Evolutionary conservation across 148 eudicot species (phyloP), one percentile per base, ranked within the genome.

Genomic region (Tetragonia tetragonoides): DNA sequence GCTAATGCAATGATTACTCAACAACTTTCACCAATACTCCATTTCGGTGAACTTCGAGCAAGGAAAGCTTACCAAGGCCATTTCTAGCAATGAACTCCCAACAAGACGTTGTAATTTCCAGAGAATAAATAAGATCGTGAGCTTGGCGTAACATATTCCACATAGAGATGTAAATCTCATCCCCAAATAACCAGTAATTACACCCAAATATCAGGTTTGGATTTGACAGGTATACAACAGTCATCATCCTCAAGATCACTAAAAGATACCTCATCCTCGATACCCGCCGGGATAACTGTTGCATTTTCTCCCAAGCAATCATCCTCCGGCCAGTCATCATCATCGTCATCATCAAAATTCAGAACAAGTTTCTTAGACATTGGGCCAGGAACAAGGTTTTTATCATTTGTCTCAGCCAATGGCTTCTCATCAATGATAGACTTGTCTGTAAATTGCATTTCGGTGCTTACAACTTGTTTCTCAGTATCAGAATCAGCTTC

Each of bases 221-320:
- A 75, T 88, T 85, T 86, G 38, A 81, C 59, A 54, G 91, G 94
- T 82, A 87, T 73, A 62, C 84, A 86, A 74, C 87, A 88, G 81
- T 94, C 98, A 77, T 94, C 93, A 41, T 90, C 98, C 81, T 94
- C 98, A 53, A 94, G 93, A 87, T 94, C 98, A 83, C 97, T 94
- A 79, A 94, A 94, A 24, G 97, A 92, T 42, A 94, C 86, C 59
- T 92, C 98, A 60, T 94, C 98, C 34, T 85, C 92, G 38, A 88
- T 83, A 51, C 89, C 90, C 7, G 82, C 54, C 46, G 77, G 18
- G 20, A 81, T 81, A 51, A 85, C 74, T 40, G 82, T 64, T 42
- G 77, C 83, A 28, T 71, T 78, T 57, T 85, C 86, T 75, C 90
- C 90, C 40, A 83, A 88, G 65, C 85, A 79, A 68, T 90, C 87